phyloP scores from a whole-genome alignment of 75 land plant genomes.

The Cryptomeria japonica region DNA sequence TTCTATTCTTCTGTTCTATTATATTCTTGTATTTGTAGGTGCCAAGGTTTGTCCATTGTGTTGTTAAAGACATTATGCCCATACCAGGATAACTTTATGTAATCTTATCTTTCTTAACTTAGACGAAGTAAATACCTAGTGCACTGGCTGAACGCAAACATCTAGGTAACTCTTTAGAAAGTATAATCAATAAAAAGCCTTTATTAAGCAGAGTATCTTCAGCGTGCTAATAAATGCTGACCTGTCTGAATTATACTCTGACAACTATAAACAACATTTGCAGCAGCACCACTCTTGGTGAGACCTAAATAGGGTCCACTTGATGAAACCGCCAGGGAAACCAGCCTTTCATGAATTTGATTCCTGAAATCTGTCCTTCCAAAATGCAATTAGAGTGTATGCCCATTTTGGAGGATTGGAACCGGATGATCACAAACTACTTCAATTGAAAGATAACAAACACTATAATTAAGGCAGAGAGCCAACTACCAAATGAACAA shows the following conservation, averaged over 20 bases:
- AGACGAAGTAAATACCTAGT: background rate
- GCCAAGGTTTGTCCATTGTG: background rate
- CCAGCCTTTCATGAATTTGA: no score
- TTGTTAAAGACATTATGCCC: background rate
- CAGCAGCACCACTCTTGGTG: background rate
- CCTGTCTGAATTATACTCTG: background rate
- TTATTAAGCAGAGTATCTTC: background rate
- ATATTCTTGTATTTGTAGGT: no score
- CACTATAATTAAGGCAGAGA: background rate
- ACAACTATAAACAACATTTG: background rate
- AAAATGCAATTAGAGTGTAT: background rate
- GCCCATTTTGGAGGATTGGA: background rate
- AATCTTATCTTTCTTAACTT: background rate
- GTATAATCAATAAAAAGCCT: background rate
- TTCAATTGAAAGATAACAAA: background rate
- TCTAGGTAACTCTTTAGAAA: background rate
- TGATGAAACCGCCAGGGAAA: no score
- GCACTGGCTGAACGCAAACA: background rate
- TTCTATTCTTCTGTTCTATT: no score
- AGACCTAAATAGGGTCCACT: no score
- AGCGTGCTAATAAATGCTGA: background rate
- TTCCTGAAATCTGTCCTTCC: background rate
- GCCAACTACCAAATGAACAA: background rate
- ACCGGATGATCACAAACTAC: background rate
- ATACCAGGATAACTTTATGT: background rate